These are phyloP conservation scores for Backusella liffmaniae DNA, from an alignment of 192 early-diverging fungal genomes.

Conservation along the genomic window DNA sequence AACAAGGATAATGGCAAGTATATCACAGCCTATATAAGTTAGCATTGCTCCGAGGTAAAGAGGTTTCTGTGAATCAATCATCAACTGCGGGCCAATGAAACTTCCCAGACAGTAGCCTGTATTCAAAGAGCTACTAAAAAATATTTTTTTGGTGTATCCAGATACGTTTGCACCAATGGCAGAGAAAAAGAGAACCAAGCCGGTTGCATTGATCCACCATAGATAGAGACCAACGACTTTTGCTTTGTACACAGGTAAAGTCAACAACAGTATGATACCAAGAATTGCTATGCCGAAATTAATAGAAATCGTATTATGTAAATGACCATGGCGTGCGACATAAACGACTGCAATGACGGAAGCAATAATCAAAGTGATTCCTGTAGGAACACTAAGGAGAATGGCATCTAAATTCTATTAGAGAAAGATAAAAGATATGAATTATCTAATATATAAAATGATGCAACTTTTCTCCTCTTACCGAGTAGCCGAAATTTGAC, in stretches of 20 bases:
- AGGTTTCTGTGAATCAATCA: constrained; percentile 24
- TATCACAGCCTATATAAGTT: constrained; percentile 11
- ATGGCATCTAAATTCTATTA: constrained; percentile 23
- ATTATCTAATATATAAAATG: background rate
- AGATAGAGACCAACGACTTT: constrained; percentile 24
- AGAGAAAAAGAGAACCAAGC: constrained; percentile 1
- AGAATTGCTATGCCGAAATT: background rate
- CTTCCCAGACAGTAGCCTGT: constrained; percentile 19
- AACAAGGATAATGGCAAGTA: constrained; percentile 5
- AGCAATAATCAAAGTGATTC: background rate
- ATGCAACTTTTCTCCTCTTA: background rate
- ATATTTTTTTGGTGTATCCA: constrained; percentile 25
- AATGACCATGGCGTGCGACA: background rate
- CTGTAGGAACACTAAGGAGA: constrained; percentile 18
- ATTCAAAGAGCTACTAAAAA: constrained; percentile 8
- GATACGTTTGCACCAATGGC: background rate
- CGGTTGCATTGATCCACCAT: constrained; percentile 7
- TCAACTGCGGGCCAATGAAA: constrained; percentile 23
- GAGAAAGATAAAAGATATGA: background rate
- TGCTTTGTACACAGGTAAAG: background rate
- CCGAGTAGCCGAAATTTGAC: constrained; percentile 18
- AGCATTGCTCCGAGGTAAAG: constrained; percentile 21
- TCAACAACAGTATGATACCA: constrained; percentile 18
- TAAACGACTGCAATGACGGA: background rate
- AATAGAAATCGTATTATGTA: background rate